A percentile compares a stretch with the other conserved stretches of the same genome.
Evolutionary conservation across 345 rosid genomes (phyloP).

Genomic region (Moricandia arvensis): DNA sequence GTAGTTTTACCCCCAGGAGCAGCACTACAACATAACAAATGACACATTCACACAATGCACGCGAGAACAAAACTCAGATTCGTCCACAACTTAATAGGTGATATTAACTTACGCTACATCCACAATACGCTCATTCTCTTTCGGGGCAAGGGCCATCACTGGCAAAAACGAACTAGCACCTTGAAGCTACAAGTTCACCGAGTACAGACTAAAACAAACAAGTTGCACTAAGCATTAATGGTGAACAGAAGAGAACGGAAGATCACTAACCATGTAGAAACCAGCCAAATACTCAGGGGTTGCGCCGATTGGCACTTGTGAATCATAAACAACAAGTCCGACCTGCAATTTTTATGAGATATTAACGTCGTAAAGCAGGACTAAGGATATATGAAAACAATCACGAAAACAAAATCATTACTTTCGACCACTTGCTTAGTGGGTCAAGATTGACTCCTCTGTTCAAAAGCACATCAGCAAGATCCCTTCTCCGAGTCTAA

Average conservation of each 20-base stretch:
- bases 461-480: slow-evolving; percentile 91
- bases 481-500: slow-evolving; percentile 86
- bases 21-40: slow-evolving; percentile 52
- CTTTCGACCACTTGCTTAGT: slow-evolving; percentile 97
- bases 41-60: background rate
- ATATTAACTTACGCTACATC: slow-evolving; percentile 88
- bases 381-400: background rate
- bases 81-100: background rate
- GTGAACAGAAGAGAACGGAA: slow-evolving; percentile 4
- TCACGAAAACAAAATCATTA: slow-evolving; percentile 31
- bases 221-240: background rate
- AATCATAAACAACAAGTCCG: slow-evolving; percentile 86
- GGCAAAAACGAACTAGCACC: slow-evolving; percentile 97
- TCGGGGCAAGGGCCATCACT: slow-evolving; percentile 99
- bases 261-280: slow-evolving; percentile 66
- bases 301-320: slow-evolving; percentile 95
- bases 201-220: slow-evolving; percentile 2
- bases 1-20: slow-evolving; percentile 97
- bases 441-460: slow-evolving; percentile 96
- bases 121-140: slow-evolving; percentile 81
- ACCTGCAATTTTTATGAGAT: slow-evolving; percentile 49
- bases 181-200: slow-evolving; percentile 61
- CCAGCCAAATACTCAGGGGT: slow-evolving; percentile 99
- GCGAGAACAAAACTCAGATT: background rate
- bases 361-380: background rate